Base-by-base conservation (phyloP, 495 filamentous ascomycete species). In the Pyrenula massariospora region DNA sequence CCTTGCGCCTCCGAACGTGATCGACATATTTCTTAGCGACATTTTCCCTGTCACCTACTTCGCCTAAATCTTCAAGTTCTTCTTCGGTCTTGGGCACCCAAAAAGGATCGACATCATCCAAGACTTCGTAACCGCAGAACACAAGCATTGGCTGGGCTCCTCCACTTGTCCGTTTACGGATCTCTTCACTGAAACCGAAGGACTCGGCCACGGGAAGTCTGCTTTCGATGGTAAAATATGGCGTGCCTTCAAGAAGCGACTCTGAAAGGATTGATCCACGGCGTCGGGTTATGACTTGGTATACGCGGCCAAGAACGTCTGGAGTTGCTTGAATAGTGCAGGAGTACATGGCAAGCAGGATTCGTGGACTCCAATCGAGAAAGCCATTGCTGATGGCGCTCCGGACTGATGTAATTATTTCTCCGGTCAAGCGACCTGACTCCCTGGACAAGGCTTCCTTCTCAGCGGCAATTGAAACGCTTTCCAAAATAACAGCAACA, bases 51-150 rank as follows among this genome's bases (percentile, higher is more conserved):
- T 97, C 93, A 31, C 87, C 94, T 63, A 87, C 74, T 77, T 97
- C 91, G 25, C 93, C 93, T 54, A 97, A 72, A 76, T 98, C 93
- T 76, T 98, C 93, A 53, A 98, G 69, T 60, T 98, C 90, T 66
- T 97, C 93, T 67, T 97, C 93, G 12, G 93, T 97, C 62, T 87
- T 88, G 31, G 93, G 93, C 54, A 91, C 89, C 93, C 93, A 98
- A 76, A 91, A 96, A 0, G 93, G 93, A 78, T 98, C 93, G 63
- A 88, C 80, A 65, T 98, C 87, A 52, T 82, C 83, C 23, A 96
- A 76, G 53, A 92, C 80, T 67, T 96, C 90, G 66, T 88, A 98
- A 12, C 93, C 93, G 20, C 85, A 80, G 67, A 96, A 98, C 56
- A 95, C 86, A 12, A 98, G 78, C 73, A 96, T 93, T 42, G 94